Evolutionary conservation across 495 filamentous ascomycete genomes (phyloP).

Genomic region (Gamarada debralockiae): DNA sequence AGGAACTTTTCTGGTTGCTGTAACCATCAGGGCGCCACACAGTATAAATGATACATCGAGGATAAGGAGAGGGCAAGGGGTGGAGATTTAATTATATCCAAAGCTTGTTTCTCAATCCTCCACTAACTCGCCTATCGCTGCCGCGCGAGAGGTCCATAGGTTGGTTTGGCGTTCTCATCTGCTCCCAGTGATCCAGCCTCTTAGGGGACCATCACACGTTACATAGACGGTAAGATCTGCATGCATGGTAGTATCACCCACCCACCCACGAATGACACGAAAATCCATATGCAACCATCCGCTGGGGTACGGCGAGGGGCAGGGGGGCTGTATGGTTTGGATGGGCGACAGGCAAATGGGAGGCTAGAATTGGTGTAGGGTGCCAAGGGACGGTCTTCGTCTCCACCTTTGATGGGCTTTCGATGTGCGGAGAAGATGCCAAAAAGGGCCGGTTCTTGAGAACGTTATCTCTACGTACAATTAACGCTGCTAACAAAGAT

Average conservation of each 20-base stretch:
- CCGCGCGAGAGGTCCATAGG: too few species aligned
- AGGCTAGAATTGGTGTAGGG: not conserved
- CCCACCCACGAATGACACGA: not conserved
- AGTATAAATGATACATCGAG: too few species aligned
- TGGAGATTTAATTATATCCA: too few species aligned
- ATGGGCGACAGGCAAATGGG: not conserved
- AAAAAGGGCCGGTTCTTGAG: not conserved
- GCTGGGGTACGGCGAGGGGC: not conserved
- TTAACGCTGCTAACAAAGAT: too few species aligned
- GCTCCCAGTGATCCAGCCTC: not conserved
- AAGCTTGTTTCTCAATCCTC: too few species aligned
- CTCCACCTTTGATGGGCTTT: not conserved
- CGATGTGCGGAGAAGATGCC: conserved; percentile 6
- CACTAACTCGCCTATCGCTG: too few species aligned
- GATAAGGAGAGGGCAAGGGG: too few species aligned
- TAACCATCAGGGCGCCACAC: too few species aligned
- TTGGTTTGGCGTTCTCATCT: too few species aligned
- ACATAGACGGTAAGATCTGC: conserved; percentile 5
- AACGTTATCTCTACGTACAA: not conserved
- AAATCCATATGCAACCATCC: conserved; percentile 5
- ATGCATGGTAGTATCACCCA: not conserved
- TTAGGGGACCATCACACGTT: conserved; percentile 5
- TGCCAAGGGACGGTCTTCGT: not conserved
- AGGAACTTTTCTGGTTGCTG: too few species aligned
- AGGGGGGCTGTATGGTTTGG: too few species aligned